Evolutionary conservation across 352 stramenopile species (phyloP), one percentile per base, ranked within the genome.

Genomic region (Phytophthora sansomeana): DNA sequence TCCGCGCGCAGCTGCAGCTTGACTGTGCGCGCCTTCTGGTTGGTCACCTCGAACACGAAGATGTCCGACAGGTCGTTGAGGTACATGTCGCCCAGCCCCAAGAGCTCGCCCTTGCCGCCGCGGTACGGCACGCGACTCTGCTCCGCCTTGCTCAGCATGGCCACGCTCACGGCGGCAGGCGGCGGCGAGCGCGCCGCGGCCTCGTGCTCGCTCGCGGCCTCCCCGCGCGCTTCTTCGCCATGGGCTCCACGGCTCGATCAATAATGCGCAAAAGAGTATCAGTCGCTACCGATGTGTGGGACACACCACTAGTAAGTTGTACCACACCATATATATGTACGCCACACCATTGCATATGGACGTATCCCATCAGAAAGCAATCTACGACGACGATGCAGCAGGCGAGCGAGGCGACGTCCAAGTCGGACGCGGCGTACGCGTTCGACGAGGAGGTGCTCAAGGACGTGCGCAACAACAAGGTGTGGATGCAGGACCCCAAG

Each of bases 401-500:
- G 41, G 63, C 68, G 38, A 75, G 48, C 38, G 78, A 72, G 42
- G 49, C 63, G 29, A 60, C 60, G 38, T 74, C 69, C 28, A 69
- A 80, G 60, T 84, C 79, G 47, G 85, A 95, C 39, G 83, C 83
- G 0, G 85, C 85, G 3, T 95, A 95, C 57, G 81, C 83, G 28
- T 90, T 95, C 63, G 87, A 94, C 51, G 87, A 96, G 43, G 85
- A 94, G 3, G 83, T 93, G 41, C 78, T 96, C 14, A 90, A 92
- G 58, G 89, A 96, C 21, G 85, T 96, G 52, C 87, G 87, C 57
- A 79, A 85, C 67, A 95, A 95, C 61, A 95, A 93, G 59, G 85
- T 94, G 47, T 96, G 89, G 89, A 96, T 91, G 80, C 86, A 96
- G 69, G 89, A 96, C 74, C 90, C 95, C 36, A 98, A 98, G 74